Evolutionary conservation across 2,329 filamentous ascomycete genomes (phyloP).

Genomic region (Ascochyta rabiei): DNA sequence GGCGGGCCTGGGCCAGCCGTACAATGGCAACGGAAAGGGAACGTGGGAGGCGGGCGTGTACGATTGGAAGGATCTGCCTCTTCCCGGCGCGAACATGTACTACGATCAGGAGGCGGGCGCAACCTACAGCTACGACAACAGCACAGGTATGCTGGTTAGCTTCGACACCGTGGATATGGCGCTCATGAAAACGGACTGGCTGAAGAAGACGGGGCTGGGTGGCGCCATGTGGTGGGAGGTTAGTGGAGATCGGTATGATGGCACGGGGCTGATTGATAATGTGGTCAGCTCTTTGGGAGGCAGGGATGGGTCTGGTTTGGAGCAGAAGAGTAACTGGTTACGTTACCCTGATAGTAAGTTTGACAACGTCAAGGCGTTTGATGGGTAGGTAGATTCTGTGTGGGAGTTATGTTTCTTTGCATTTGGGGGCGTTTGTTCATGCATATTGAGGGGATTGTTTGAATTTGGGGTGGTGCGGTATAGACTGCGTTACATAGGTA

Average conservation of each 20-base stretch:
- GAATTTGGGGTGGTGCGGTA: slow-evolving; percentile 14
- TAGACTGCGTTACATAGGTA: slow-evolving; percentile 24
- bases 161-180: slow-evolving; percentile 75
- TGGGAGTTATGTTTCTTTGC: not conserved
- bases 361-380: slow-evolving; percentile 51
- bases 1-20: slow-evolving; percentile 72
- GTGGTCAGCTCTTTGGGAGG: slow-evolving; percentile 51
- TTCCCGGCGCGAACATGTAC: slow-evolving; percentile 67
- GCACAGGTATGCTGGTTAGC: slow-evolving; percentile 70
- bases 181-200: slow-evolving; percentile 72
- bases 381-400: not conserved
- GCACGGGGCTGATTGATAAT: slow-evolving; percentile 65
- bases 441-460: slow-evolving; percentile 8
- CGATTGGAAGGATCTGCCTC: slow-evolving; percentile 86
- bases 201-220: slow-evolving; percentile 70
- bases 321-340: slow-evolving; percentile 54
- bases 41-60: slow-evolving; percentile 79
- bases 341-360: slow-evolving; percentile 60
- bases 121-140: slow-evolving; percentile 76
- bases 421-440: slow-evolving; percentile 22
- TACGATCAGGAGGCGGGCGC: slow-evolving; percentile 70
- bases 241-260: slow-evolving; percentile 72
- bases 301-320: slow-evolving; percentile 50
- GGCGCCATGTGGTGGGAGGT: slow-evolving; percentile 99
- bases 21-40: slow-evolving; percentile 74